Percentiles rank a stretch among this genome's conserved stretches.
These are phyloP conservation scores for Penicillium sp. DNA, from an alignment of 2,329 filamentous ascomycete genomes.

Conservation along the genomic window DNA sequence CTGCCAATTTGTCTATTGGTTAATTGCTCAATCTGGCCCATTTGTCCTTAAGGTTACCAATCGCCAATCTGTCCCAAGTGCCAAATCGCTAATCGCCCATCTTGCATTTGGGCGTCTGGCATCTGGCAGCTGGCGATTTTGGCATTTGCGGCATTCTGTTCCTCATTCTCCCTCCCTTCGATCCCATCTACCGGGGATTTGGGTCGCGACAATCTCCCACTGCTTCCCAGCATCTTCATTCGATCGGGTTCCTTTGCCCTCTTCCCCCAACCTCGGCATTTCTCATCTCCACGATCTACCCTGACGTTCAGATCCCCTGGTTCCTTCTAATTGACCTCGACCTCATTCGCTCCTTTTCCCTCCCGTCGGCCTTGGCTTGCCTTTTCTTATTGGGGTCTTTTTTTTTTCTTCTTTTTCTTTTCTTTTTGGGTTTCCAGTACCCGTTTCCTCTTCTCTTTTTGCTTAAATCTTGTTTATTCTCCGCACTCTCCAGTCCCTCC, in stretches of 20 bases:
- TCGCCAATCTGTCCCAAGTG: not conserved
- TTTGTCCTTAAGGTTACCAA: not conserved
- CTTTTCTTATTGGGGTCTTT: not conserved
- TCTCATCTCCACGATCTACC: slow-evolving; percentile 9
- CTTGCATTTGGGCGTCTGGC: not conserved
- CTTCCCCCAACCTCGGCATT: slow-evolving; percentile 7
- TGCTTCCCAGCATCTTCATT: not conserved
- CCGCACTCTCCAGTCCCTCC: not conserved
- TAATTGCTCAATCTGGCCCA: not conserved
- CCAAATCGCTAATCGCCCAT: not conserved
- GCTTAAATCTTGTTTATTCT: slow-evolving; percentile 10
- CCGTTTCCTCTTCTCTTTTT: not conserved
- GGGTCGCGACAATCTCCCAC: not conserved
- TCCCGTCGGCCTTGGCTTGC: slow-evolving; percentile 6
- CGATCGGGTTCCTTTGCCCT: not conserved
- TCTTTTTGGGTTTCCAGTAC: not conserved
- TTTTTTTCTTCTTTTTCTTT: not conserved
- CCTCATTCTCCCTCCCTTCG: not conserved
- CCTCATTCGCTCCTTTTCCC: not conserved
- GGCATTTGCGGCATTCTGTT: slow-evolving; percentile 2
- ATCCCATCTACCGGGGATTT: no score
- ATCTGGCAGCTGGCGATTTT: no score
- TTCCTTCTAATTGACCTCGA: not conserved
- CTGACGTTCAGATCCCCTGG: slow-evolving; percentile 8
- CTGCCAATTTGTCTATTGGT: not conserved